Evolutionary conservation across 2,329 filamentous ascomycete species (phyloP), one percentile per base, ranked within the genome.

Genomic region (Cladosporium sp.): DNA sequence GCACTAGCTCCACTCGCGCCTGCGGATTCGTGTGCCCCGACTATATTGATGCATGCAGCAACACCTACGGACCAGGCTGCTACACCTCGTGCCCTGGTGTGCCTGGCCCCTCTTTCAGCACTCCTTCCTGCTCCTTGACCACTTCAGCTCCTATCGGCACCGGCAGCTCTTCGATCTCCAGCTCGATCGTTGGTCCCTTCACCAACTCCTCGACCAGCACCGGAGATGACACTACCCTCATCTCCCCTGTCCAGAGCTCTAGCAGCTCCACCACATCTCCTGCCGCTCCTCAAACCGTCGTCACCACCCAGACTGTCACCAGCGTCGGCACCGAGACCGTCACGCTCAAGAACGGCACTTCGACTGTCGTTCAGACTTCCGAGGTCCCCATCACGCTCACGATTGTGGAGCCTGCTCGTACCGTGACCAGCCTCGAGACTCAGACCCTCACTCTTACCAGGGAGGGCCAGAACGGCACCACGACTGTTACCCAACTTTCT

Each of bases 21-120:
- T 36, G 40, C n/a, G 40, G 15, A n/a, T 43, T 43, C 20, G 27
- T 43, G 19, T 43, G 40, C 40, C 40, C 40, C n/a, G 40, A 43
- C 20, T 43, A 24, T 13, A 27, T 43, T 17, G 40, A 43, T 11
- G n/a, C 13, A 20, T 43, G 40, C 12, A 20, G 40, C 5, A n/a
- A 43, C 13, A 24, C n/a, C 40, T 43, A 43, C 27, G 40, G 19
- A 12, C 40, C 40, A 17, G 40, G 20, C 12, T 43, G 40, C 27
- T 43, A 43, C 15, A 43, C 40, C 27, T 43, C 40, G 13, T 43
- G 27, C 40, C 40, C 40, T 27, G 40, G 40, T 29, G 40, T 43
- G 13, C 18, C 40, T 27, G 40, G 20, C n/a, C 40, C 40, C 20
- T 12, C 40, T 24, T 43, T 43, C 40, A 43, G 19, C 13, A 27